Evolutionary conservation across 768 basidiomycete species (phyloP), one percentile per base, ranked within the genome.

Genomic region (Podaxis sp.): DNA sequence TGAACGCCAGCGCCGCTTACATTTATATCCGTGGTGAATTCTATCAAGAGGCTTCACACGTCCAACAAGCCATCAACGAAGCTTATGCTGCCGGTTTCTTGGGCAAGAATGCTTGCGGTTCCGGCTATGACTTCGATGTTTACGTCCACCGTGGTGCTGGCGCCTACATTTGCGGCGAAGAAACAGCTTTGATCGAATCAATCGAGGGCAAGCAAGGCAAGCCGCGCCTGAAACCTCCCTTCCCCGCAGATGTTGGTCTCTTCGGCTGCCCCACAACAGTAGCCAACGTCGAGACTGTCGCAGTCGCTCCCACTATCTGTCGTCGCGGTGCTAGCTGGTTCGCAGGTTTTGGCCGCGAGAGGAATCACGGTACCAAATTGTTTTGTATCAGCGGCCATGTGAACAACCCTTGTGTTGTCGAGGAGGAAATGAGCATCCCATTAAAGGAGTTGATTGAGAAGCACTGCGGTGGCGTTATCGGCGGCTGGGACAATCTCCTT

Each of bases 1-100:
- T 99, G 96, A 99, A 99, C 76, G 96, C 96, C 41, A 95, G 76
- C 51, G 96, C 96, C 0, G 96, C 96, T n/a, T 99, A 99, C 82
- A 99, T 99, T 76, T 99, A 99, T 78, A 95, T 99, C 70, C 96
- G 96, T 64, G 96, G 96, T 67, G 96, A 99, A 75, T 99, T 99
- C 79, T 88, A 90, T 77, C 94, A 96, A 74, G 96, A 98, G 75
- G 96, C 96, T 0, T 83, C 86, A 0, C 95, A 97, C 74, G 85
- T 98, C 44, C 93, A 96, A 74, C 93, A 96, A 73, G 96, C 96
- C 58, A 97, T 99, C 76, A 84, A 88, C 67, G 96, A 98, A 71
- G 96, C 96, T 2, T 98, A 99, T 80, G 86, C 87, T 56, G 87
- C 87, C 40, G 95, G 96, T 4, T 80, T 93, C 58, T 76, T 99